A percentile compares a stretch with the other conserved stretches of the same genome.
These are phyloP conservation scores for Rubus parviflorus DNA, from an alignment of 306 rosid species.

Conservation along the genomic window DNA sequence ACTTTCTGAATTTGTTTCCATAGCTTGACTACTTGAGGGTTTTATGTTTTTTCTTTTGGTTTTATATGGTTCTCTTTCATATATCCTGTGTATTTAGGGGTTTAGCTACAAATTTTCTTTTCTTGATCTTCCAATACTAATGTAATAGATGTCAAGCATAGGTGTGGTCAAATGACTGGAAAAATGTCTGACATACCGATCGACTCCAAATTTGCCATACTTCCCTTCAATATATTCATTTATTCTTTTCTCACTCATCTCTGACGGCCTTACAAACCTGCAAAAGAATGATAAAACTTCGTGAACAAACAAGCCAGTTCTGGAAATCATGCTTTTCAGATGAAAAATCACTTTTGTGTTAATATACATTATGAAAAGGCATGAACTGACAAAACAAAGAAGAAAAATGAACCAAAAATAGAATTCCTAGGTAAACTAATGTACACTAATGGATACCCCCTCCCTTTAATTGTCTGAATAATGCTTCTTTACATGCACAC, in stretches of 20 bases:
- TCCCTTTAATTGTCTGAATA: background rate
- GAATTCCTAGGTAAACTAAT: background rate
- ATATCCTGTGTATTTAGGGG: background rate
- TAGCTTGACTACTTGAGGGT: background rate
- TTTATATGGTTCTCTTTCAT: background rate
- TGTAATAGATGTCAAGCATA: conserved; percentile 20
- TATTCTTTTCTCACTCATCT: conserved; percentile 64
- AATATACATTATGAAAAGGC: background rate
- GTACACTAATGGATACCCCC: background rate
- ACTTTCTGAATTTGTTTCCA: background rate
- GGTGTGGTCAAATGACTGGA: background rate
- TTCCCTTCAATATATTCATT: conserved; percentile 86
- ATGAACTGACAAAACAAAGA: background rate
- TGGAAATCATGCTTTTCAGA: background rate
- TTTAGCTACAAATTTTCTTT: background rate
- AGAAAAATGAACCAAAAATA: background rate
- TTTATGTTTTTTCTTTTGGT: background rate
- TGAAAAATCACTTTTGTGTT: background rate
- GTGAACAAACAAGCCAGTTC: background rate
- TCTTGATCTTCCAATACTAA: conserved; percentile 11
- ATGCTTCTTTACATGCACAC: background rate
- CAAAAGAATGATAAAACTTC: conserved; percentile 21
- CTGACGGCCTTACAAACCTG: conserved; percentile 90
- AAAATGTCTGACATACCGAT: conserved; percentile 55
- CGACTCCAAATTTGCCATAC: conserved; percentile 90